A percentile compares a stretch with the other conserved stretches of the same genome.
Evolutionary conservation across 2,329 filamentous ascomycete genomes (phyloP).

Genomic region (Cadophora luteo-olivacea): DNA sequence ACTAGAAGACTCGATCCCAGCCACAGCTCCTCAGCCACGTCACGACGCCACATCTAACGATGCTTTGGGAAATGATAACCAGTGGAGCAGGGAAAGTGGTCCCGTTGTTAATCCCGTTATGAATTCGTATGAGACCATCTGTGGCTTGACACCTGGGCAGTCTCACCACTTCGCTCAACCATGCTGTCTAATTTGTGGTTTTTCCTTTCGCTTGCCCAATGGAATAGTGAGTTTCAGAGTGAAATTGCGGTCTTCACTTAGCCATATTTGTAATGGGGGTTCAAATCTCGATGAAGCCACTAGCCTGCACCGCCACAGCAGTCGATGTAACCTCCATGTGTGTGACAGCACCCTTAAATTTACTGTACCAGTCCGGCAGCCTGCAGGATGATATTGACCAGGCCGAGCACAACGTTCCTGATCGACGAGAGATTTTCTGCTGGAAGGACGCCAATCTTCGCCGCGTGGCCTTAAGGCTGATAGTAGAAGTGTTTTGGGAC

Average conservation of each 20-base stretch:
- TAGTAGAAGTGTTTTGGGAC: not conserved
- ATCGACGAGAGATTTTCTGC: constrained; percentile 1
- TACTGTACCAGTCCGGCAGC: not conserved
- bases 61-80: constrained; percentile 16
- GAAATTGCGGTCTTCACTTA: constrained; percentile 16
- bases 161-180: not conserved
- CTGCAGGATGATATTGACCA: not conserved
- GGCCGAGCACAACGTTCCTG: constrained; percentile 1
- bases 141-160: constrained; percentile 12
- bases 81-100: not conserved
- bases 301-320: constrained; percentile 15
- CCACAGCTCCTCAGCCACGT: constrained; percentile 20
- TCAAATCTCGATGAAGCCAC: constrained; percentile 13
- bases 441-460: not conserved
- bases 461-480: constrained; percentile 16
- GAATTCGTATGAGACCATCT: not conserved
- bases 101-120: not conserved
- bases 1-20: constrained; percentile 16
- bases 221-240: not conserved
- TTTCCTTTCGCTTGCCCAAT: not conserved
- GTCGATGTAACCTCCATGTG: constrained; percentile 5
- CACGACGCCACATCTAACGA: constrained; percentile 19
- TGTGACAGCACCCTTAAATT: constrained; percentile 28
- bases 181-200: not conserved
- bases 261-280: not conserved